A percentile compares a stretch with the other conserved stretches of the same genome.
phyloP scores from a whole-genome alignment of 495 filamentous ascomycete species.

The Aspergillus coremiiformis region DNA sequence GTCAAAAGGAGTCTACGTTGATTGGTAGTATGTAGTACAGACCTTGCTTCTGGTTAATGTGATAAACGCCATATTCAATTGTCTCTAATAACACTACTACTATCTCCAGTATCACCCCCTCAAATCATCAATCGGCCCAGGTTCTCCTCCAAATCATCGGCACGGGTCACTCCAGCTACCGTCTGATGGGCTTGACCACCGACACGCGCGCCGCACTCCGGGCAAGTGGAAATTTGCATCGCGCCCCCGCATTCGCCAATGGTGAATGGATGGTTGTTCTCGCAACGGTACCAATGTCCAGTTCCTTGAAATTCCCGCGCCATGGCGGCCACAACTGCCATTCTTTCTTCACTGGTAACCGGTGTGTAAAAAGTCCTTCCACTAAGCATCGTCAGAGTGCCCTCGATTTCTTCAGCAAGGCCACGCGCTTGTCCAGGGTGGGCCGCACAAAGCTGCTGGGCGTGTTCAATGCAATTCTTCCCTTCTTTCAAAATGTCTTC shows the following conservation, averaged over 20 bases:
- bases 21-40: no score
- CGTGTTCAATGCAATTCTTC: conserved; percentile 21
- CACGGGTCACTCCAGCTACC: not conserved
- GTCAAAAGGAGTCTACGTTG: no score
- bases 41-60: no score
- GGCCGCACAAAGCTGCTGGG: conserved; percentile 2
- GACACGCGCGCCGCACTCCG: conserved; percentile 13
- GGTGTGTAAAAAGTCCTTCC: conserved; percentile 32
- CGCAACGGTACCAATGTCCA: conserved; percentile 64
- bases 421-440: conserved; percentile 8
- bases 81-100: no score
- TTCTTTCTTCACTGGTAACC: conserved; percentile 41
- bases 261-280: conserved; percentile 64
- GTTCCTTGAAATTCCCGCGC: conserved; percentile 41
- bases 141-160: not conserved
- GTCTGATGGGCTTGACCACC: not conserved
- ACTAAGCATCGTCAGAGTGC: conserved; percentile 9
- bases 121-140: not conserved
- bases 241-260: conserved; percentile 69
- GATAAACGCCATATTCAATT: no score
- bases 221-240: conserved; percentile 36
- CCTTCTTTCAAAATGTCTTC: conserved; percentile 19
- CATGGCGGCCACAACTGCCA: conserved; percentile 46
- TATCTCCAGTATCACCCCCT: not conserved
- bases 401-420: conserved; percentile 9